Conservation (phyloP, 1,284 basidiomycete species). For the Pterula multifida region DNA sequence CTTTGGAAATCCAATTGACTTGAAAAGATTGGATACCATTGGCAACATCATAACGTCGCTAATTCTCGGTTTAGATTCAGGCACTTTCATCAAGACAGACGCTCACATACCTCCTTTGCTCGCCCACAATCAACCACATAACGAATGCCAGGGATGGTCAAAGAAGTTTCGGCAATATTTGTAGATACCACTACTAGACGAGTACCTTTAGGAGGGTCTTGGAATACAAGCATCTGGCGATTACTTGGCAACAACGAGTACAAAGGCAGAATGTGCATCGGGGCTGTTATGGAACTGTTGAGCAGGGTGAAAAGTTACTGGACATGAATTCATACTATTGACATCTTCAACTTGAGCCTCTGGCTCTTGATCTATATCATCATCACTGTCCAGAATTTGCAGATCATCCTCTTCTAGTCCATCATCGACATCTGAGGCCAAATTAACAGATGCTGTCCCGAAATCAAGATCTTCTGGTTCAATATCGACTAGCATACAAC, state of each 20-base stretch:
- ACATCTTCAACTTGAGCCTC: slow-evolving; percentile 47
- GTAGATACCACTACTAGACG: slow-evolving; percentile 95
- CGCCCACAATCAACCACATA: slow-evolving; percentile 96
- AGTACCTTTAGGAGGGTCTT: slow-evolving; percentile 74
- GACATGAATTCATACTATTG: neutral
- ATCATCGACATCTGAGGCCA: slow-evolving; percentile 50
- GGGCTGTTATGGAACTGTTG: slow-evolving; percentile 33
- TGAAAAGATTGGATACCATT: slow-evolving; percentile 95
- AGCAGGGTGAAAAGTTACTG: slow-evolving; percentile 7
- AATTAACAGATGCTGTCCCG: slow-evolving; percentile 30
- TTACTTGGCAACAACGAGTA: slow-evolving; percentile 97
- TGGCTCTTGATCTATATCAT: slow-evolving; percentile 39
- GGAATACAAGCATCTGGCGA: slow-evolving; percentile 93
- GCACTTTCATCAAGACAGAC: neutral
- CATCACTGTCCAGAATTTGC: slow-evolving; percentile 36
- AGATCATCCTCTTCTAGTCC: slow-evolving; percentile 33
- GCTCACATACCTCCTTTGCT: slow-evolving; percentile 74
- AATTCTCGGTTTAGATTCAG: slow-evolving; percentile 11
- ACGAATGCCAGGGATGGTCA: slow-evolving; percentile 96
- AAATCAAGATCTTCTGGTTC: slow-evolving; percentile 81
- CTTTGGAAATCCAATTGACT: slow-evolving; percentile 93
- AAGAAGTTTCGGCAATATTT: slow-evolving; percentile 96
- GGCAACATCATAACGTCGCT: slow-evolving; percentile 94
- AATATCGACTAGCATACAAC: slow-evolving; percentile 33
- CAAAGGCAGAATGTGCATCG: slow-evolving; percentile 82